Evolutionary conservation across 176 grass and related monocot species (phyloP).

Genomic region (Avena atlantica): DNA sequence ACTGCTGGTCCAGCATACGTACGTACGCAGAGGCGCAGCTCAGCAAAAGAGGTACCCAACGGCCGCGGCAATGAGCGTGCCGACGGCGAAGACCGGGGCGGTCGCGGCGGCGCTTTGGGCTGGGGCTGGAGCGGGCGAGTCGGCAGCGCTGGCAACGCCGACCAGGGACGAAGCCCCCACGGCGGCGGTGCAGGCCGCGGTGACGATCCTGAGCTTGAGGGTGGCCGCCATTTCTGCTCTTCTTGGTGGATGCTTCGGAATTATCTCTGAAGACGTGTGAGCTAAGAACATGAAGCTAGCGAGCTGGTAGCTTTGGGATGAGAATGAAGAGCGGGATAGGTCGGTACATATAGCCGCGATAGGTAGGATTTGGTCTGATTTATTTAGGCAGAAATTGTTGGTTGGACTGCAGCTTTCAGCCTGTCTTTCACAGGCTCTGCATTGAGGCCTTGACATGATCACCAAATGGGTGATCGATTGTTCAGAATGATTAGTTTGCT

Average conservation of each 20-base stretch:
- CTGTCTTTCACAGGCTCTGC: conserved; percentile 35
- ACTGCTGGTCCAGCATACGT: too few species aligned
- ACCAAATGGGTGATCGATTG: neutral
- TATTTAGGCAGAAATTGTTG: neutral
- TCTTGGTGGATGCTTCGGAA: conserved; percentile 12
- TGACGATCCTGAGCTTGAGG: conserved; percentile 58
- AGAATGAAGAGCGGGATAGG: neutral
- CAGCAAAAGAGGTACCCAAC: conserved; percentile 60
- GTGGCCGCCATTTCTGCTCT: conserved; percentile 49
- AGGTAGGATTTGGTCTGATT: neutral
- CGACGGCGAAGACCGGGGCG: conserved; percentile 20
- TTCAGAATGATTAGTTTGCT: neutral
- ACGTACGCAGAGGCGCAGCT: neutral
- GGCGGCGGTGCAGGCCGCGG: conserved; percentile 19
- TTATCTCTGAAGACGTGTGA: neutral
- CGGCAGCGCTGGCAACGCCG: conserved; percentile 30
- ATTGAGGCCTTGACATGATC: neutral
- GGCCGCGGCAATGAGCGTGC: conserved; percentile 30
- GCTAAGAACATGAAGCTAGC: conserved; percentile 15
- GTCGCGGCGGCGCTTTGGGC: conserved; percentile 1
- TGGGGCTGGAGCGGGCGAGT: conserved; percentile 36
- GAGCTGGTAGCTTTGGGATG: conserved; percentile 29
- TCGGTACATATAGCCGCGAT: conserved; percentile 18
- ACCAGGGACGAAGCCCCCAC: conserved; percentile 34
- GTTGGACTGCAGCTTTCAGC: neutral